Evolutionary conservation across 805 yeast genomes (phyloP), one percentile per base, ranked within the genome.

Genomic region (Pichia kluyveri): DNA sequence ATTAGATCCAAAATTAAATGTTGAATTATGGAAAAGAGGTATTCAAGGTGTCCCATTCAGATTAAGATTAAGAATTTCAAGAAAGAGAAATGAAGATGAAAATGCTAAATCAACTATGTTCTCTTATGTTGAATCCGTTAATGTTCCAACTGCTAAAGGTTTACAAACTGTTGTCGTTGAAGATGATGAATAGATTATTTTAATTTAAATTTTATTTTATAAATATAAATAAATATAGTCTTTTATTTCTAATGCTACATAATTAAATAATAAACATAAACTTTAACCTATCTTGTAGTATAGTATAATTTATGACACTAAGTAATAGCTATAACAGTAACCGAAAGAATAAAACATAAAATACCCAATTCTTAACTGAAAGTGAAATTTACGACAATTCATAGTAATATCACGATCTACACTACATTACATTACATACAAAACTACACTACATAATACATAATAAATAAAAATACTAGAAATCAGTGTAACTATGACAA

Each of bases 21-120:
- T 90, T 76, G 95, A 84, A 70, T 81, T 93, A 79, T 93, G 99
- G 99, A 85, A 87, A 77, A 90, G 96, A 81, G 99, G 99, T 82
- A 83, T 93, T 79, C 89, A 90, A 82, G 97, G 97, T 80, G 95
- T 88, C 69, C 96, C 96, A 73, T 79, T 77, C 88, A 90, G 96
- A 83, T 72, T 93, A 76, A 90, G 99, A 82, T 82, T 93, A 73
- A 90, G 96, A 81, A 90, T 93, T 78, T 89, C 98, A 58, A 65
- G 69, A 66, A 93, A 85, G 90, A 88, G 98, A 82, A 93, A 93
- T 82, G 97, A 93, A 76, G 99, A 93, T 81, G 99, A 93, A 82
- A 91, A 88, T 72, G 97, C 99, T 69, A 85, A 84, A 83, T 90
- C 88, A 79, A 88, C 90, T 74, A 83, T 93, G 74, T 93, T 87